Evolutionary conservation across 192 early-diverging fungal genomes (phyloP).

Genomic region (Coemansia sp.): DNA sequence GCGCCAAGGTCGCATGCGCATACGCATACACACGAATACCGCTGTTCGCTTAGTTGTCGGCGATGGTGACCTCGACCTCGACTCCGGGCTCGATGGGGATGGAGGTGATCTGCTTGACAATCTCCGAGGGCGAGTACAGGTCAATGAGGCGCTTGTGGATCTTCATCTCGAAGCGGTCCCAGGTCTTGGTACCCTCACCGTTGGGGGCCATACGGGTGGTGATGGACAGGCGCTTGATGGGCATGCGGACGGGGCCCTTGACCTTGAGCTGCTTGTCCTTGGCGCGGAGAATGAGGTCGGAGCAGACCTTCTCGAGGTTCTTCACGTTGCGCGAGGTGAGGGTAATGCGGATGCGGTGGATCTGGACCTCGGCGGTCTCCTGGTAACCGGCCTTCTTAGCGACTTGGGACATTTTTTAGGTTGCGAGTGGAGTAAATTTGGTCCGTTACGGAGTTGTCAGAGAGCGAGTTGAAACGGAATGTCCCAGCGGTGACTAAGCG

Average conservation of each 20-base stretch:
- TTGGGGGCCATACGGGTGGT: constrained; percentile 99
- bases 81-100: constrained; percentile 96
- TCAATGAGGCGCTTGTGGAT: constrained; percentile 99
- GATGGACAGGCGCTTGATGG: constrained; percentile 98
- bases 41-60: constrained; percentile 51
- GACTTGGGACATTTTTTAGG: constrained; percentile 66
- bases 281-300: constrained; percentile 95
- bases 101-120: constrained; percentile 99
- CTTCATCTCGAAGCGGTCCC: constrained; percentile 98
- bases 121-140: constrained; percentile 98
- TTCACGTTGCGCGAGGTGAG: constrained; percentile 98
- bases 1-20: neutral
- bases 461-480: constrained; percentile 24
- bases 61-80: constrained; percentile 96
- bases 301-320: constrained; percentile 99
- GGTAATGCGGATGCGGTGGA: constrained; percentile 99
- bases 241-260: constrained; percentile 99
- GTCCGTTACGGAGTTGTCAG: too few relatives aligned
- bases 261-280: constrained; percentile 99
- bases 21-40: neutral
- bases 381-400: constrained; percentile 82
- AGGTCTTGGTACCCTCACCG: constrained; percentile 99
- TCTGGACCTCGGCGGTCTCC: constrained; percentile 70
- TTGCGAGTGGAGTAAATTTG: neutral
- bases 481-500: constrained; percentile 61